Conservation (phyloP, 2,329 filamentous ascomycete species). For the Emergomyces africanus region DNA sequence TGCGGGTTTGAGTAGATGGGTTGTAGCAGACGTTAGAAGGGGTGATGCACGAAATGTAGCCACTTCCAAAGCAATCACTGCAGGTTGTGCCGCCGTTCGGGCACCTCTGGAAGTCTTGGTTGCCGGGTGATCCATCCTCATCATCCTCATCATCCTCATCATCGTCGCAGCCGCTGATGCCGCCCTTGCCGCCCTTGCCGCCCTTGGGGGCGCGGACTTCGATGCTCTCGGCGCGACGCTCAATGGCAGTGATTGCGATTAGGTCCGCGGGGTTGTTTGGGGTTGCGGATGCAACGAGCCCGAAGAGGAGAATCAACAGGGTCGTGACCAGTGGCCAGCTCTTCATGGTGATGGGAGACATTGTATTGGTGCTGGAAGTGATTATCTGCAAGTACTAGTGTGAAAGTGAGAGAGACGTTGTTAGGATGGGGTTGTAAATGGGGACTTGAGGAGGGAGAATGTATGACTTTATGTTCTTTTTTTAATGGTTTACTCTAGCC, state of each 20-base stretch:
- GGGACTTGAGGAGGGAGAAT: neutral
- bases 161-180: neutral
- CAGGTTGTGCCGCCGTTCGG: neutral
- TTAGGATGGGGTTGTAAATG: neutral
- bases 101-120: neutral
- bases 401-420: neutral
- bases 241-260: neutral
- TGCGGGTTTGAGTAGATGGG: neutral
- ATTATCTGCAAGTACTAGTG: neutral
- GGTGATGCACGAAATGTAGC: neutral
- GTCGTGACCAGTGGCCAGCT: neutral
- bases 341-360: constrained; percentile 1
- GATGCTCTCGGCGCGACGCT: neutral
- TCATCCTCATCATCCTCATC: neutral
- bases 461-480: neutral
- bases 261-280: neutral
- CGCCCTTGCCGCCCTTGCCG: neutral
- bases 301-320: neutral
- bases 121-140: neutral
- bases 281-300: neutral
- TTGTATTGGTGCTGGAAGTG: neutral
- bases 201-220: neutral
- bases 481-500: neutral
- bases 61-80: neutral
- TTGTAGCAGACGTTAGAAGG: neutral